Base-by-base conservation (phyloP, 768 basidiomycete genomes). In the Cystofilobasidium ferigula region DNA sequence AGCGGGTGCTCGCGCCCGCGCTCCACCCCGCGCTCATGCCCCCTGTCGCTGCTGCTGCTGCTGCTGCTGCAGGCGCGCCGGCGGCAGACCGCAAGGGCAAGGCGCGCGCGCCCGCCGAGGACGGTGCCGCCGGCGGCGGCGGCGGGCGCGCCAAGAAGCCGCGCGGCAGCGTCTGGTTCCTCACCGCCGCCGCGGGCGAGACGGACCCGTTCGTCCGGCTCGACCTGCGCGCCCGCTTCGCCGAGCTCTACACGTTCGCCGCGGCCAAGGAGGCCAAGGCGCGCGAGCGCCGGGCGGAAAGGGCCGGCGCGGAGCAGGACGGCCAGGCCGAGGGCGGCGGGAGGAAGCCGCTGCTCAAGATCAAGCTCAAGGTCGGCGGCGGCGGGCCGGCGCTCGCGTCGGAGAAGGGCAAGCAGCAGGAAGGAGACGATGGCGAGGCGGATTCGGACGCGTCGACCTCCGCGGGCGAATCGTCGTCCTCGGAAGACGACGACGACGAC, bases 121-220 rank as follows among this genome's bases (percentile, higher is more conserved):
- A 42, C 40, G 10, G 10, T 20, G 40, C 22, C 13, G 28, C 53
- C 38, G 20, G 35, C 65, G 16, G 22, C 38, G 51, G 12, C 28
- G 3, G 32, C 38, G 5, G 65, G 38, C 16, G 16, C 10, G 9
- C 28, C 28, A 40, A 59, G 36, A 47, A 59, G 30, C 65, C 65
- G 7, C 42, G 60, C 24, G 65, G 65, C 1, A 61, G 48, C 9
- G 53, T 67, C 30, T 67, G 65, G 65, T 61, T 43, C 56, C 60
- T 67, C 30, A 54, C 58, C 2, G 43, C 28, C 13, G 35, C 48
- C 14, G 40, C 58, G 8, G 65, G 65, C 38, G 60, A 40, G 58
- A n/a, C 20, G 35, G 60, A 57, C 45, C 65, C 65, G 3, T 67
- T 67, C 48, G 59, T 45, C 42, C 38, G 60, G 18, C 38, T 42